phyloP scores from a whole-genome alignment of 2,329 filamentous ascomycete species.

The Graphilbum sp. region DNA sequence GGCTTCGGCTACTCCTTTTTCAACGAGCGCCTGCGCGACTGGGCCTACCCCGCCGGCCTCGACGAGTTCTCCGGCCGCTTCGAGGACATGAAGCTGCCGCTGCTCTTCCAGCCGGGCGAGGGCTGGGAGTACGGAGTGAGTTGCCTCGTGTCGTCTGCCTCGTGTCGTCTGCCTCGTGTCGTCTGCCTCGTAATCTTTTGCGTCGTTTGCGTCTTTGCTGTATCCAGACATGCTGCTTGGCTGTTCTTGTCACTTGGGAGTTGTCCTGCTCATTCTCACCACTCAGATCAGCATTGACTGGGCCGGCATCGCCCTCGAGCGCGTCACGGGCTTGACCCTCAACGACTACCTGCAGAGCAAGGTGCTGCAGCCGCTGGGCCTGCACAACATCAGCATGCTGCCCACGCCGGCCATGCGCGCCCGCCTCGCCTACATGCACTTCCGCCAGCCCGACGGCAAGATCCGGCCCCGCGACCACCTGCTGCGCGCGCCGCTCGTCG shows the following conservation, averaged over 20 bases:
- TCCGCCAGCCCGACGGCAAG: slow-evolving; percentile 25
- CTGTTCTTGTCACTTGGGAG: no score
- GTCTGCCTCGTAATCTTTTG: slow-evolving; percentile 34
- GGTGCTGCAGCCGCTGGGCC: slow-evolving; percentile 25
- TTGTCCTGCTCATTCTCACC: slow-evolving; percentile 39
- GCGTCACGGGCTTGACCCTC: slow-evolving; percentile 21
- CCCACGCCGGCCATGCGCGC: slow-evolving; percentile 32
- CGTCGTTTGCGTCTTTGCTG: no score
- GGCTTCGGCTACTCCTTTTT: slow-evolving; percentile 37
- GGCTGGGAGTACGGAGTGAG: slow-evolving; percentile 31
- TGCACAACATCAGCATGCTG: slow-evolving; percentile 31
- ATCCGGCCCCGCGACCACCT: slow-evolving; percentile 20
- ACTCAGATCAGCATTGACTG: slow-evolving; percentile 35
- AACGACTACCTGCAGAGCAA: slow-evolving; percentile 27
- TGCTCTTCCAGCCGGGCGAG: slow-evolving; percentile 27
- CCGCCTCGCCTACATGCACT: slow-evolving; percentile 37
- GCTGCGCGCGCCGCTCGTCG: slow-evolving; percentile 5
- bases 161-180: slow-evolving; percentile 27
- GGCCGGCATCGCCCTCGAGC: slow-evolving; percentile 28
- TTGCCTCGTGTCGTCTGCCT: slow-evolving; percentile 30
- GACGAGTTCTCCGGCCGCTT: slow-evolving; percentile 41
- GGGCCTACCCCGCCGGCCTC: slow-evolving; percentile 28
- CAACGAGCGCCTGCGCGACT: slow-evolving; percentile 29
- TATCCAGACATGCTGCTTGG: no score
- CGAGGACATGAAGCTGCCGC: slow-evolving; percentile 23